Percentiles rank a stretch among this genome's conserved stretches.
Conservation (phyloP, 2,329 filamentous ascomycete genomes). For the Aspergillus piperis region DNA sequence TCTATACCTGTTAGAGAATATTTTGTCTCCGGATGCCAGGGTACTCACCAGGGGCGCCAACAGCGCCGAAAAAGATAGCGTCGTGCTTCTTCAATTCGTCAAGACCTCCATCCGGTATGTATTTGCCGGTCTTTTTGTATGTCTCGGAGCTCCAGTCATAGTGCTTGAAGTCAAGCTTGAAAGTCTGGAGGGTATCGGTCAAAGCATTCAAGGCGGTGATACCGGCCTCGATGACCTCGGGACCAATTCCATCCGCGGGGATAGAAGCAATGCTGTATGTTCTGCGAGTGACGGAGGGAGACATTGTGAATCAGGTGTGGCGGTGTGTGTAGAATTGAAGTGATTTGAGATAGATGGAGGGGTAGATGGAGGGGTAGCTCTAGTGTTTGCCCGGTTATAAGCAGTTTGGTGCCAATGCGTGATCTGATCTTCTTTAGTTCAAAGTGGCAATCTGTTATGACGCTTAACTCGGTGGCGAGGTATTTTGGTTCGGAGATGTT, state of each 20-base stretch:
- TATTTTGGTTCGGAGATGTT: not conserved
- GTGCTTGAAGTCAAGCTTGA: constrained; percentile 61
- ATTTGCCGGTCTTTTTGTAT: constrained; percentile 66
- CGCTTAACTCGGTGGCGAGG: not conserved
- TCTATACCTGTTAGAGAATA: constrained; percentile 35
- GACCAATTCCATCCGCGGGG: constrained; percentile 69
- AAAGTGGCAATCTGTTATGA: no score
- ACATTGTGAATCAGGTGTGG: no score
- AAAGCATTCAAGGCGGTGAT: constrained; percentile 59
- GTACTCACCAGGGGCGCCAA: constrained; percentile 58
- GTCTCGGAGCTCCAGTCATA: constrained; percentile 69
- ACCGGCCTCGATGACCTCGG: constrained; percentile 66
- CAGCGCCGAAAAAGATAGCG: constrained; percentile 69
- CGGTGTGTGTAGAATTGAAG: no score
- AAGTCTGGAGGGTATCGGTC: constrained; percentile 52
- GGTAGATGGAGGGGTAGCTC: no score
- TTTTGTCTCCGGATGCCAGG: not conserved
- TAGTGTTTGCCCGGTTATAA: no score
- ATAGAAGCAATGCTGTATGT: constrained; percentile 62
- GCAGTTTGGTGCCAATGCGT: no score
- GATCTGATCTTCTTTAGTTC: no score
- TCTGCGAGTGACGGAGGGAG: no score
- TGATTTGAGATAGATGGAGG: no score
- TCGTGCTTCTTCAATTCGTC: constrained; percentile 61
- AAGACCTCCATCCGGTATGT: constrained; percentile 63